phyloP scores from a whole-genome alignment of 2,329 filamentous ascomycete genomes.

The Claviceps sp. region DNA sequence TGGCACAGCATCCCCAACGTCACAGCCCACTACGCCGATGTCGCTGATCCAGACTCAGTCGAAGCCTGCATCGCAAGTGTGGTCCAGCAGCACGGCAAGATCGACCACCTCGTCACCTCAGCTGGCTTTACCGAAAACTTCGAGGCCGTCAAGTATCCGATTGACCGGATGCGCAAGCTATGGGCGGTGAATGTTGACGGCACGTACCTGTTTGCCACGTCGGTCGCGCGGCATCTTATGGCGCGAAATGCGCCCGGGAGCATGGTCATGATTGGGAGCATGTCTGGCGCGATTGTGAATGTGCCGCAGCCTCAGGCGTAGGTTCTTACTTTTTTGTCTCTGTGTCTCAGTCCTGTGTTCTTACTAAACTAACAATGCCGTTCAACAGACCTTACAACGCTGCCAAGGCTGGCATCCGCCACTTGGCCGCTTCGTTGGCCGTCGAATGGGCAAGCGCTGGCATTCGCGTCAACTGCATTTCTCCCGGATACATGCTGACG shows the following conservation, averaged over 20 bases:
- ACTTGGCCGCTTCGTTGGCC: conserved; percentile 74
- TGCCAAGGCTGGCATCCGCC: conserved; percentile 81
- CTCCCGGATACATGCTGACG: conserved; percentile 92
- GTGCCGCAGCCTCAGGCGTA: conserved; percentile 81
- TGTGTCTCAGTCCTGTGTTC: too few species aligned
- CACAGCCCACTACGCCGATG: conserved; percentile 82
- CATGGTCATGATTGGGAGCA: conserved; percentile 91
- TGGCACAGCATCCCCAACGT: conserved; percentile 52
- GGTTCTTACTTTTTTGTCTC: conserved; percentile 13
- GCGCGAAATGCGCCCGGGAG: conserved; percentile 64
- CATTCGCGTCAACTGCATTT: conserved; percentile 92
- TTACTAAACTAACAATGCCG: neutral
- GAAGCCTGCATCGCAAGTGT: conserved; percentile 55
- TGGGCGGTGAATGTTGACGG: conserved; percentile 91
- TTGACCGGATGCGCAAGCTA: conserved; percentile 82
- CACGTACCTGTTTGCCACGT: conserved; percentile 77
- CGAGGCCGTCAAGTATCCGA: conserved; percentile 78
- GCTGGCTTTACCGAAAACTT: conserved; percentile 96
- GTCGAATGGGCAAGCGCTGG: conserved; percentile 85
- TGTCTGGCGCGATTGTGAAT: conserved; percentile 89
- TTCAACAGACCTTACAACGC: conserved; percentile 67
- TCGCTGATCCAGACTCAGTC: conserved; percentile 68
- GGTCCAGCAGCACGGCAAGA: conserved; percentile 51
- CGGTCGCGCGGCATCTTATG: conserved; percentile 80
- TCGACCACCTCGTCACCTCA: conserved; percentile 89